A percentile compares a stretch with the other conserved stretches of the same genome.
These are phyloP conservation scores for Cryphonectria naterciae DNA, from an alignment of 2,329 filamentous ascomycete species.

Conservation along the genomic window DNA sequence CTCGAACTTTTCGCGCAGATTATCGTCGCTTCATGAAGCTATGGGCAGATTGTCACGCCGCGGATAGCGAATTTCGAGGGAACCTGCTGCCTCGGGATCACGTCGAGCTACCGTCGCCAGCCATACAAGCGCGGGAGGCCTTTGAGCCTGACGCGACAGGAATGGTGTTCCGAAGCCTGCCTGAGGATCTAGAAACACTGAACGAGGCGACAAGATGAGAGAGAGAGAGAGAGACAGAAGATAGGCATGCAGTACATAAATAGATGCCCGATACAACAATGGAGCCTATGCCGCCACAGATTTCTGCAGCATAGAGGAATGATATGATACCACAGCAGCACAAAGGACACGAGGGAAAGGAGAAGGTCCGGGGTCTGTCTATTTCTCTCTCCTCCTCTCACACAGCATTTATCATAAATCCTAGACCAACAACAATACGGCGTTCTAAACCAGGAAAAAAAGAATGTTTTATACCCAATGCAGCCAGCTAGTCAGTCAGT, in stretches of 20 bases:
- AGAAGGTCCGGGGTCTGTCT: background rate
- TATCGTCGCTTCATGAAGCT: slow-evolving; percentile 51
- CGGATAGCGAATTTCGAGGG: slow-evolving; percentile 51
- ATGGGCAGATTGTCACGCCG: slow-evolving; percentile 51
- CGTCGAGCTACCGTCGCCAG: slow-evolving; percentile 52
- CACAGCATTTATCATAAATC: background rate
- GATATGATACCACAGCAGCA: background rate
- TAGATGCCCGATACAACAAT: background rate
- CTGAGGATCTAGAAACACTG: slow-evolving; percentile 38
- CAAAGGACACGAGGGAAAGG: background rate
- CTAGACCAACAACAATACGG: background rate
- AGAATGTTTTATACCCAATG: slow-evolving; percentile 2
- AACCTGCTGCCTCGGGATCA: slow-evolving; percentile 51
- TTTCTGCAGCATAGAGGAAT: background rate
- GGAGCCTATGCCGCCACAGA: background rate
- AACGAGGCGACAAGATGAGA: slow-evolving; percentile 24
- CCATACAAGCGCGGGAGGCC: slow-evolving; percentile 42
- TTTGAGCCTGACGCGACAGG: slow-evolving; percentile 21
- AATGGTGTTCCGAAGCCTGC: slow-evolving; percentile 30
- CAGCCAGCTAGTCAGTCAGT: background rate
- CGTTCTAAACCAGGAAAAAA: background rate
- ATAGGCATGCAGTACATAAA: background rate
- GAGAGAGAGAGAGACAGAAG: background rate
- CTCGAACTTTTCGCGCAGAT: slow-evolving; percentile 37
- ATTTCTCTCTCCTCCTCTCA: background rate